phyloP scores from a whole-genome alignment of 2,329 filamentous ascomycete genomes.

The Orbilia brochopaga region DNA sequence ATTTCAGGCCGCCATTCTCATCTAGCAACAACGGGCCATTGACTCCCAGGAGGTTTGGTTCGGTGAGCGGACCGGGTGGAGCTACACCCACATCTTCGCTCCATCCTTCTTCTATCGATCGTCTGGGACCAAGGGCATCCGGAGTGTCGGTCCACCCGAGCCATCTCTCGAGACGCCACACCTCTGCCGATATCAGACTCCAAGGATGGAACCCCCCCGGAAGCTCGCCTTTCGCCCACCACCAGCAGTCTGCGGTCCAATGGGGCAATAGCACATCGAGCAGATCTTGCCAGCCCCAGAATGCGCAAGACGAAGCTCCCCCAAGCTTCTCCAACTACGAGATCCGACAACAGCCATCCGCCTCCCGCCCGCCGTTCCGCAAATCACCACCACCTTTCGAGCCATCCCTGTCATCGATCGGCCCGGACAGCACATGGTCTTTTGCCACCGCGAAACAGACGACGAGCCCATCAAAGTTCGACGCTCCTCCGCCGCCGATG shows the following conservation, averaged over 20 bases:
- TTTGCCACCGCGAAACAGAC: constrained; percentile 51
- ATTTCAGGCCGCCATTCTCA: constrained; percentile 64
- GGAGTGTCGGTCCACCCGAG: constrained; percentile 56
- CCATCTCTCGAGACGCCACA: constrained; percentile 67
- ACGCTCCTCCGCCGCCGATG: constrained; percentile 53
- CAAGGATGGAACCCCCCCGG: constrained; percentile 73
- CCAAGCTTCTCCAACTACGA: constrained; percentile 71
- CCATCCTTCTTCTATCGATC: constrained; percentile 72
- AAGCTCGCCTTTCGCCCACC: constrained; percentile 65
- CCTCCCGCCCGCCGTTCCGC: constrained; percentile 45
- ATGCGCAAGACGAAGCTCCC: constrained; percentile 67
- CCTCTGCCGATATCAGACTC: constrained; percentile 91
- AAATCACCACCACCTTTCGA: constrained; percentile 54
- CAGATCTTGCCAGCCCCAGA: constrained; percentile 57
- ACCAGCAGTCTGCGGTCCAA: constrained; percentile 65
- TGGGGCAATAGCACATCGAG: constrained; percentile 71
- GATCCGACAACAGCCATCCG: constrained; percentile 56
- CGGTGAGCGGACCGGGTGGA: constrained; percentile 71
- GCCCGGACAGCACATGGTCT: constrained; percentile 53
- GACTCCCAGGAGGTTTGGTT: constrained; percentile 76
- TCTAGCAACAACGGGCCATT: constrained; percentile 25
- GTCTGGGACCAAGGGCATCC: constrained; percentile 67
- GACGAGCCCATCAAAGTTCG: constrained; percentile 46
- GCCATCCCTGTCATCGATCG: constrained; percentile 52
- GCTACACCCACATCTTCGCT: constrained; percentile 73